Conservation (phyloP, 495 filamentous ascomycete genomes). For the Podospora fimiseda region DNA sequence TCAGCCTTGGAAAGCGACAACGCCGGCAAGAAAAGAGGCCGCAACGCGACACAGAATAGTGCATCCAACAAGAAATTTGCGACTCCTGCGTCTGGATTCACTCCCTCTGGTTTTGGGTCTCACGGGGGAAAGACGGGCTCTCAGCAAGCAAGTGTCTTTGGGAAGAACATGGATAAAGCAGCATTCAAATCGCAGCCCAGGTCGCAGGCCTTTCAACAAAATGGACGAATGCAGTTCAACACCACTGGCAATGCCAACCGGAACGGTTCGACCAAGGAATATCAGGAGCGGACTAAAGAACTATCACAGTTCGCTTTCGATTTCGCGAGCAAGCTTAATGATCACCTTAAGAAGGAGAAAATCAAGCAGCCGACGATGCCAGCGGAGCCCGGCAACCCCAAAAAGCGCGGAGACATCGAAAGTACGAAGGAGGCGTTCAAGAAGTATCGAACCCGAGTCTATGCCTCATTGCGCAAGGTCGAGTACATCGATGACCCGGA, state of each 20-base stretch:
- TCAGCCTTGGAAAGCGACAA: background rate
- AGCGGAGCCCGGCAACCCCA: constrained; percentile 32
- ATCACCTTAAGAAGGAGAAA: constrained; percentile 36
- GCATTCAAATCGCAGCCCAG: constrained; percentile 1
- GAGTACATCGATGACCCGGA: constrained; percentile 86
- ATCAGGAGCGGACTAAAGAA: constrained; percentile 21
- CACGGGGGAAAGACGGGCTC: background rate
- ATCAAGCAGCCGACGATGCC: constrained; percentile 43
- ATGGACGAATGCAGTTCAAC: constrained; percentile 1
- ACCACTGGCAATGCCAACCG: background rate
- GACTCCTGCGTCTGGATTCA: too few species aligned
- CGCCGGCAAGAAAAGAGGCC: background rate
- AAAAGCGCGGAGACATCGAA: constrained; percentile 37
- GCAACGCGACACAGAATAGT: background rate
- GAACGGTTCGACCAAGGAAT: constrained; percentile 9
- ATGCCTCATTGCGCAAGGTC: constrained; percentile 61
- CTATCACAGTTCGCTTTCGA: constrained; percentile 29
- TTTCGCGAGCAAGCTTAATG: constrained; percentile 35
- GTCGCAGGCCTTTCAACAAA: constrained; percentile 5
- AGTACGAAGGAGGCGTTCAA: constrained; percentile 46
- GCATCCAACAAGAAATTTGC: too few species aligned
- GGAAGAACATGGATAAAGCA: background rate
- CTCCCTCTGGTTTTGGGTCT: constrained; percentile 5
- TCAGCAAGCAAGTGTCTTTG: constrained; percentile 1
- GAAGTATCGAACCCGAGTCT: constrained; percentile 60